Base-by-base conservation (phyloP, 306 rosid genomes). In the Quercus suber region DNA sequence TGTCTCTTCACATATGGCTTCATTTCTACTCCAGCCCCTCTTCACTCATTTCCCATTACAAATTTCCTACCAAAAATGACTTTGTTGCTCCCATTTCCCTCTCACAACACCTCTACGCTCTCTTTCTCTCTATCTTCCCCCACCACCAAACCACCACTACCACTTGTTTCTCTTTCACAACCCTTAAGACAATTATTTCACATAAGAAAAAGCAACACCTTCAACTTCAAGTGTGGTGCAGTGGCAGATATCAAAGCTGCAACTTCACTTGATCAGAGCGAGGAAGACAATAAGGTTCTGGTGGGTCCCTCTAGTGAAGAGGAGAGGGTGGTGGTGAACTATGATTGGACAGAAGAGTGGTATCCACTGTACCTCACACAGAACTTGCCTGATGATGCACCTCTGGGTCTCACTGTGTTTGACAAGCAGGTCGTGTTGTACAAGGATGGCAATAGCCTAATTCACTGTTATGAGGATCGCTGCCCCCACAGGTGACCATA, bases 281-380 rank as follows among this genome's bases (percentile, higher is more conserved):
- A 49, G 25, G 83, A 69, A 2, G 82, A 69, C 80, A 78, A 58
- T 71, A 77, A 73, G 75, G 89, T 90, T 52, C 76, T 89, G 3
- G 73, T 90, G 55, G 90, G 83, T 63, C 87, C 93, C 67, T 71
- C 90, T 6, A 75, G 69, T 8, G 93, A 87, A 43, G 92, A 85
- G 70, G 88, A 92, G 77, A 55, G 79, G 5, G 55, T 31, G 19
- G 81, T 80, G 82, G 97, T 80, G 41, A 92, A 90, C 5, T 95
- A 95, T 67, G 87, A 91, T 17, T 95, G 99, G 99, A 89, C 89
- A 1, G 84, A 92, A 75, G 99, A 95, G 81, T 95, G 99, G 99
- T 95, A 95, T 81, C 99, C 99, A 5, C 68, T 95, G 79, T 95
- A 95, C 74, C 87, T 95, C 49, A 79, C 98, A 27, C 49, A 76